Conservation (phyloP, 768 basidiomycete genomes). For the Phylloporus sp. region DNA sequence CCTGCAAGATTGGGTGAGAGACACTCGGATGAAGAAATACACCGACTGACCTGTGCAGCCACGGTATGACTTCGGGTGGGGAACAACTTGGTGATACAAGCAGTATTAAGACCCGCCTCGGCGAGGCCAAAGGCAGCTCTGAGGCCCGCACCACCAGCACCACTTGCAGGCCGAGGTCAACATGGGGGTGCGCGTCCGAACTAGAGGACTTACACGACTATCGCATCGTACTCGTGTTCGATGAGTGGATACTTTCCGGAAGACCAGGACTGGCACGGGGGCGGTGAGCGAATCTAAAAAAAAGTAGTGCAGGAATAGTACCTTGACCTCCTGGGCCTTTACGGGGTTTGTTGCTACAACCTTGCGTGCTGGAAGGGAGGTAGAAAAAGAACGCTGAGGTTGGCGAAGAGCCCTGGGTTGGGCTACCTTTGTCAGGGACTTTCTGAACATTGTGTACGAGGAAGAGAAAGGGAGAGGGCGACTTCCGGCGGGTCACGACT, state of each 20-base stretch:
- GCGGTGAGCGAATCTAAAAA: constrained; percentile 1
- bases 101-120: constrained; percentile 97
- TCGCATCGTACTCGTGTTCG: constrained; percentile 98
- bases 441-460: constrained; percentile 54
- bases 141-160: constrained; percentile 96
- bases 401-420: constrained; percentile 41
- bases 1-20: constrained; percentile 41
- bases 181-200: background rate
- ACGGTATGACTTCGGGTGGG: constrained; percentile 98
- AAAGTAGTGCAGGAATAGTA: constrained; percentile 28
- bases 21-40: background rate
- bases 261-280: constrained; percentile 54
- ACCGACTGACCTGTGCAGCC: constrained; percentile 75
- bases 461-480: constrained; percentile 1
- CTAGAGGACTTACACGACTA: constrained; percentile 85
- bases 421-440: constrained; percentile 41
- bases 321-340: constrained; percentile 80
- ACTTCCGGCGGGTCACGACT: constrained; percentile 16
- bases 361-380: constrained; percentile 53
- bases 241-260: constrained; percentile 93
- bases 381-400: constrained; percentile 58
- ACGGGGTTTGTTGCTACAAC: constrained; percentile 69
- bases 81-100: constrained; percentile 98
- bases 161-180: constrained; percentile 45
- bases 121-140: constrained; percentile 98